Conservation (phyloP, 2,329 filamentous ascomycete genomes). For the Colletotrichum horii region DNA sequence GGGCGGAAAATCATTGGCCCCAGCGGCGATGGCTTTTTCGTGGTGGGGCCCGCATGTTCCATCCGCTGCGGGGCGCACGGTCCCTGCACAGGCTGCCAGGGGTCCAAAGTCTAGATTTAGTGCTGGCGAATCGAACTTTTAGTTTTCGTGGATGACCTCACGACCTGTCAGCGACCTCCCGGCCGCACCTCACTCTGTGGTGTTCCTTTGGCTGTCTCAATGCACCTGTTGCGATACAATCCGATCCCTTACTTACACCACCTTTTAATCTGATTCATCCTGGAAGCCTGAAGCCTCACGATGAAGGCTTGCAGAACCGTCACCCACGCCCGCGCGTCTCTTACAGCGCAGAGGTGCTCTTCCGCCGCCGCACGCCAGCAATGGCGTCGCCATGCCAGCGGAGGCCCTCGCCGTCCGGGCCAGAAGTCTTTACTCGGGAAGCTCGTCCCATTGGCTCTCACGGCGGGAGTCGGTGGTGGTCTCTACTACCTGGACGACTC, state of each 20-base stretch:
- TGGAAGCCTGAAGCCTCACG: not conserved
- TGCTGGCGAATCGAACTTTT: slow-evolving; percentile 19
- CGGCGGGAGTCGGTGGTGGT: slow-evolving; percentile 36
- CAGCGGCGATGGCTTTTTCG: not conserved
- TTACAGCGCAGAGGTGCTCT: slow-evolving; percentile 12
- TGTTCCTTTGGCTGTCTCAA: not conserved
- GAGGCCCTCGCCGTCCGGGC: not conserved
- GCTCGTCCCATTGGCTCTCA: not conserved
- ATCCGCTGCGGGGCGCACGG: slow-evolving; percentile 18
- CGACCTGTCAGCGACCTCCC: slow-evolving; percentile 19
- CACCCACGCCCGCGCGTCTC: slow-evolving; percentile 12
- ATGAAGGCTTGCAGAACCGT: slow-evolving; percentile 17
- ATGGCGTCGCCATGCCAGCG: slow-evolving; percentile 9
- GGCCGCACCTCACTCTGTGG: not conserved
- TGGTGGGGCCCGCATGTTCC: not conserved
- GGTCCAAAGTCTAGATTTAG: slow-evolving; percentile 16
- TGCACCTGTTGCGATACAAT: not conserved
- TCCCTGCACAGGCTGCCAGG: not conserved
- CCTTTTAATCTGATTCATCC: not conserved
- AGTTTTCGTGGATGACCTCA: slow-evolving; percentile 24
- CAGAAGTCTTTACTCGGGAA: not conserved
- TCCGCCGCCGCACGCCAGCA: slow-evolving; percentile 3
- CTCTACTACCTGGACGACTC: slow-evolving; percentile 39
- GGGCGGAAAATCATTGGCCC: slow-evolving; percentile 23
- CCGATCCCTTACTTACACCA: not conserved